Percentiles rank a stretch among this genome's conserved stretches.
Conservation (phyloP, 176 grass and related monocot genomes). For the Melocanna baccifera region DNA sequence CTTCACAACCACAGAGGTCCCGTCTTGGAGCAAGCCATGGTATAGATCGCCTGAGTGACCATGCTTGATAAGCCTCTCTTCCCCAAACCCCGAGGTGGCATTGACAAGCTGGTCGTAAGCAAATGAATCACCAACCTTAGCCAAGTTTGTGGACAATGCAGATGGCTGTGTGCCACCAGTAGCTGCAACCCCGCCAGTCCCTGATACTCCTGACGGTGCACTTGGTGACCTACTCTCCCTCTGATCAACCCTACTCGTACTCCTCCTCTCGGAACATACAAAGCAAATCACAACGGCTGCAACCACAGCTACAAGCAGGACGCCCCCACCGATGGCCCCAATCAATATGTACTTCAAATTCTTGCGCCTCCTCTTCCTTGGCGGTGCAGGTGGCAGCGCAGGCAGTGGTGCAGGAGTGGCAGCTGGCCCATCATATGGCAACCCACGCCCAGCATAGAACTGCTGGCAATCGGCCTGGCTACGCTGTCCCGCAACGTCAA, state of each 20-base stretch:
- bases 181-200: slow-evolving; percentile 4
- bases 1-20: slow-evolving; percentile 66
- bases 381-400: background rate
- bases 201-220: background rate
- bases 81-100: slow-evolving; percentile 55
- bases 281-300: slow-evolving; percentile 46
- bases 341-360: slow-evolving; percentile 88
- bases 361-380: slow-evolving; percentile 37
- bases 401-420: slow-evolving; percentile 8
- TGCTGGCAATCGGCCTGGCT: slow-evolving; percentile 43
- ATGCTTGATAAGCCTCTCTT: slow-evolving; percentile 68
- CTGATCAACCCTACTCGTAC: slow-evolving; percentile 24
- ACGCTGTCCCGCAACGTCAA: slow-evolving; percentile 53
- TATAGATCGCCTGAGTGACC: slow-evolving; percentile 84
- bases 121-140: slow-evolving; percentile 76
- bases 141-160: slow-evolving; percentile 30
- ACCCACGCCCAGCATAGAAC: slow-evolving; percentile 55
- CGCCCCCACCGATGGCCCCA: slow-evolving; percentile 56
- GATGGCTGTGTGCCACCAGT: slow-evolving; percentile 38
- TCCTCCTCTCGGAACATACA: slow-evolving; percentile 35
- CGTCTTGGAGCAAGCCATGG: slow-evolving; percentile 60
- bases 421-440: slow-evolving; percentile 38
- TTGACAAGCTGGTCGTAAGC: slow-evolving; percentile 54
- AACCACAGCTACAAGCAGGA: slow-evolving; percentile 41
- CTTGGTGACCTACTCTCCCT: slow-evolving; percentile 18